Evolutionary conservation across 1,284 basidiomycete genomes (phyloP), one percentile per base, ranked within the genome.

Genomic region (Malassezia japonica): DNA sequence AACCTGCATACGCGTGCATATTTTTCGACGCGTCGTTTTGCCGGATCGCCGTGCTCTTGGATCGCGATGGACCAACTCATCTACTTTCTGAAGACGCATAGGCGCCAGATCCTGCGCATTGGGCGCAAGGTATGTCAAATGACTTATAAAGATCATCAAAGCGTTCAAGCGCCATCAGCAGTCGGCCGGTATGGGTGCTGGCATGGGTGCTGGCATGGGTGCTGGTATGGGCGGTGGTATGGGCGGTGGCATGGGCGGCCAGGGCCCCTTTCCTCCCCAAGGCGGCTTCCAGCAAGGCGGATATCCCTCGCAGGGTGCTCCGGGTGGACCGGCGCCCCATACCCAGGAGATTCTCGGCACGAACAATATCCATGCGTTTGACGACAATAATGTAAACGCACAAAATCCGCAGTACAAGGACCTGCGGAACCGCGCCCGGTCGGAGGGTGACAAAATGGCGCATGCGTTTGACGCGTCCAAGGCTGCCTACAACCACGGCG

Each of bases 401-500:
- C 61, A 67, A 48, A 69, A 72, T 53, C 58, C 60, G 24, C 56
- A 62, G 38, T 72, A 72, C 56, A 58, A 60, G 57, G 49, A 62
- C 7, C 48, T 70, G 23, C 66, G 70, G 29, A 59, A 59, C 55
- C 55, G 59, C 24, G 70, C 70, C 1, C 65, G 60, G 2, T 57
- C 52, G 3, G 70, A 72, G 48, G 70, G 70, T 18, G 62, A 70
- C 51, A 44, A 55, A 33, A 72, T 72, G 70, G 65, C 65, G 2
- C 43, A 57, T 32, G 64, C 64, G 50, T 72, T 70, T 44, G 62
- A 65, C 21, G 52, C 57, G 21, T 62, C 65, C n/a, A 64, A 72
- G 49, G 48, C 58, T 44, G 85, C 84, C 1, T 87, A 87, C 65
- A 65, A 75, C 15, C 70, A 77, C 1, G 82, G 85, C 2, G 82